Base-by-base conservation (phyloP, 305 asterid genomes). In the Fraxinus albicans region DNA sequence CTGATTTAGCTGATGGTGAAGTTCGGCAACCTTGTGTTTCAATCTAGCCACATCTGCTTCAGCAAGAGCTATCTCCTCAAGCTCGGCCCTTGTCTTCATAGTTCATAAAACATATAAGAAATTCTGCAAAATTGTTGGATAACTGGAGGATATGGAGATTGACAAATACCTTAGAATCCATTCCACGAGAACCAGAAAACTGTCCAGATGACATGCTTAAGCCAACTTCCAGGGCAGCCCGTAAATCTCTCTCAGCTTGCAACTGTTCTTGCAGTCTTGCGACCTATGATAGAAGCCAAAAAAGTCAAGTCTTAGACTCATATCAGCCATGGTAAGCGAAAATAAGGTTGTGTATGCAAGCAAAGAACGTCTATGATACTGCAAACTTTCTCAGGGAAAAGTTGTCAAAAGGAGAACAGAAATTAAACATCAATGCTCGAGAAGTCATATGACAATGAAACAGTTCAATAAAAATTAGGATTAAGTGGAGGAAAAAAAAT, bases 1-100 rank as follows among this genome's bases (percentile, higher is more conserved):
- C 89, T 95, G 99, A 85, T 95, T 95, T 81, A 93, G 93, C 88
- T 95, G 98, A 85, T 95, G 97, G 86, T 93, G 97, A 80, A 95
- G 96, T 86, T 94, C 97, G 53, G 97, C 98, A 88, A 96, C 98
- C 90, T 92, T 95, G 86, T 93, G 97, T 86, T 94, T 93, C 89
- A 96, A 88, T 87, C 96, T 90, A 80, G 97, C 96, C 84, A 95
- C 99, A 87, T 96, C 99, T 75, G 98, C 98, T 91, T 94, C 99
- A 31, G 99, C 99, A 50, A 96, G 98, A 84, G 99, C 99, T 83
- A 96, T 94, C 88, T 96, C 99, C 92, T 96, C 99, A 67, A 96
- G 98, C 85, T 96, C 99, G 27, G 98, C 98, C 89, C 96, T 94
- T 34, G 97, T 94, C 99, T 96, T 80, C 86, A 90, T 42, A 63